Percentiles rank a stretch among this genome's conserved stretches.
phyloP scores from a whole-genome alignment of 306 rosid species.

The Albizia julibrissin region DNA sequence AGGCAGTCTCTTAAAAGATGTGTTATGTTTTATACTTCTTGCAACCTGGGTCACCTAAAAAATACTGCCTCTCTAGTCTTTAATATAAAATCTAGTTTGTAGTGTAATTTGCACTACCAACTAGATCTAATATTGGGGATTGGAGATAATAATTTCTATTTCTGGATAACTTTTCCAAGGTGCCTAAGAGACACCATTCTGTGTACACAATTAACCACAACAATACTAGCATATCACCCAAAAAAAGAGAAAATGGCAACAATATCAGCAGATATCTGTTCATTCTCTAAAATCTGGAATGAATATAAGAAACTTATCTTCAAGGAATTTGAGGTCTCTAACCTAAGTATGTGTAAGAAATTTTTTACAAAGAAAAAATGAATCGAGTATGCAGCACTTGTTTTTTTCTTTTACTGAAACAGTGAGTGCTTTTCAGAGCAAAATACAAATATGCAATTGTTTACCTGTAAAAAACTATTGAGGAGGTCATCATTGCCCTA shows the following conservation, averaged over 20 bases:
- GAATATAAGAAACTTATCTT: constrained; percentile 1
- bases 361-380: not conserved
- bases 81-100: too few species aligned
- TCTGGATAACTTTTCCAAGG: constrained; percentile 15
- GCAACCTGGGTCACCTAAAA: constrained; percentile 2
- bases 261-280: not conserved
- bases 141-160: not conserved
- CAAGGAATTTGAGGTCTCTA: not conserved
- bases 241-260: not conserved
- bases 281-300: not conserved
- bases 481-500: not conserved
- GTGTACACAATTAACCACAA: constrained; percentile 10
- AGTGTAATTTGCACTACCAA: too few species aligned
- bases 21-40: not conserved
- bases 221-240: not conserved
- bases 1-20: constrained; percentile 9
- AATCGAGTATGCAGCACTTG: not conserved
- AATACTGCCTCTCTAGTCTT: not conserved
- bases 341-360: not conserved
- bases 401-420: not conserved
- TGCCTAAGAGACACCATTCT: not conserved
- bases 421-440: not conserved
- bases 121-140: too few species aligned
- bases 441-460: not conserved
- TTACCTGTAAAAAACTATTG: not conserved